Base-by-base conservation (phyloP, 2,329 filamentous ascomycete genomes). In the Paecilomyces dactylethromorphus region DNA sequence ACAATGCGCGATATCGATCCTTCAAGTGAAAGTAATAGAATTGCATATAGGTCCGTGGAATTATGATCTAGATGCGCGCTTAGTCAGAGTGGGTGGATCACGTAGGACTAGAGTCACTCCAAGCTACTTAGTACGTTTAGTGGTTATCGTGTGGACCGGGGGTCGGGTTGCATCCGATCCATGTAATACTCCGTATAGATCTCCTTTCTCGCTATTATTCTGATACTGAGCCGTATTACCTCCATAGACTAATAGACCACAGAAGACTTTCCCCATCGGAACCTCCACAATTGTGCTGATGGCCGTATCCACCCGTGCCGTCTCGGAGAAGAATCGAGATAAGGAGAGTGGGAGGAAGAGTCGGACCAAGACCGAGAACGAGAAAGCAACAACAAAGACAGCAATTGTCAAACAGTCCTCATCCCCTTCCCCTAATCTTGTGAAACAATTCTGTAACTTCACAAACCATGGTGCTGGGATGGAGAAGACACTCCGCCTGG, bases 401-500 rank as follows among this genome's bases (percentile, higher is more conserved):
- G 18, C 5, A 5, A 4, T 15, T n/a, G 6, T 1, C 18, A 15
- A 45, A 45, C 15, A 10, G 6, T n/a, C n/a, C 7, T n/a, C 15
- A 18, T n/a, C 39, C 10, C 18, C 39, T 6, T 45, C 39, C 11
- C 6, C 39, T 5, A 10, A n/a, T 18, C n/a, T 18, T 3, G 50
- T 49, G 51, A 59, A 63, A 51, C 67, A 73, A 59, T 66, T 74
- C 26, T 64, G 65, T 56, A 68, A 67, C 31, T 76, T 74, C 62
- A 65, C 69, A 54, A 68, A 66, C 39, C 66, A 70, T 7, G 66
- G 63, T 5, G 59, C 67, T 2, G 74, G 73, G 4, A 66, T 77
- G 39, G 75, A 78, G 55, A 76, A 75, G 60, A 69, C 68, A 8
- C 66, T 77, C 3, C 74, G 75, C 22, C 63, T 77, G 2, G 63